phyloP scores from a whole-genome alignment of 129 eudicot species.

The Lactuca sativa region DNA sequence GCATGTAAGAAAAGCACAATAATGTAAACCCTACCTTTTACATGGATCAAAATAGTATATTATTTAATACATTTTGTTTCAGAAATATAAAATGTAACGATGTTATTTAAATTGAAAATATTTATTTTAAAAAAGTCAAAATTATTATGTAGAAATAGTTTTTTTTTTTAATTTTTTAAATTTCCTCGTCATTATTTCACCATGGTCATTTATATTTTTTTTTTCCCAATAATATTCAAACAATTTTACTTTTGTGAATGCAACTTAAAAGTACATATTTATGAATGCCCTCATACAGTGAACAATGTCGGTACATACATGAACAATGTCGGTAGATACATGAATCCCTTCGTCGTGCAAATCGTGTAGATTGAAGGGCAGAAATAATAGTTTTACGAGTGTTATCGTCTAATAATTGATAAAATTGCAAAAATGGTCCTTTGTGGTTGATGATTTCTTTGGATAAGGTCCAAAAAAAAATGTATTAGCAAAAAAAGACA shows the following conservation, averaged over 20 bases:
- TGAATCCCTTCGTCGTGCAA: neutral
- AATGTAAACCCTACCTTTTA: slow-evolving; percentile 6
- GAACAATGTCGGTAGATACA: neutral
- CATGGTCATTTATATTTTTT: neutral
- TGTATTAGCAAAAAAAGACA: too few relatives aligned
- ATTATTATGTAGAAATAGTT: neutral
- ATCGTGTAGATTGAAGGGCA: neutral
- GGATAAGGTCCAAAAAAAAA: too few relatives aligned
- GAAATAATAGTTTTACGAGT: neutral
- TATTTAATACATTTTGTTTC: neutral
- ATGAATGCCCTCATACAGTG: neutral
- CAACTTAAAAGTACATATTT: neutral
- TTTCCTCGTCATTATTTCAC: neutral
- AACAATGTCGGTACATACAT: neutral
- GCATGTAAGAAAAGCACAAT: slow-evolving; percentile 26
- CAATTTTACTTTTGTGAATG: too few relatives aligned
- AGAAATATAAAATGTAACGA: neutral
- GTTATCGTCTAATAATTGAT: neutral
- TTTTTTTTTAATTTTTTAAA: neutral
- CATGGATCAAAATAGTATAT: neutral
- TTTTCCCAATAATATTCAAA: neutral
- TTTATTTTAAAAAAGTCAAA: neutral
- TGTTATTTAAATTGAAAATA: slow-evolving; percentile 2
- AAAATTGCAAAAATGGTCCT: too few relatives aligned
- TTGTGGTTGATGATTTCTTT: too few relatives aligned